Percentiles rank a stretch among this genome's conserved stretches.
Evolutionary conservation across 2,329 filamentous ascomycete species (phyloP).

Genomic region (Pseudocercospora cruenta): DNA sequence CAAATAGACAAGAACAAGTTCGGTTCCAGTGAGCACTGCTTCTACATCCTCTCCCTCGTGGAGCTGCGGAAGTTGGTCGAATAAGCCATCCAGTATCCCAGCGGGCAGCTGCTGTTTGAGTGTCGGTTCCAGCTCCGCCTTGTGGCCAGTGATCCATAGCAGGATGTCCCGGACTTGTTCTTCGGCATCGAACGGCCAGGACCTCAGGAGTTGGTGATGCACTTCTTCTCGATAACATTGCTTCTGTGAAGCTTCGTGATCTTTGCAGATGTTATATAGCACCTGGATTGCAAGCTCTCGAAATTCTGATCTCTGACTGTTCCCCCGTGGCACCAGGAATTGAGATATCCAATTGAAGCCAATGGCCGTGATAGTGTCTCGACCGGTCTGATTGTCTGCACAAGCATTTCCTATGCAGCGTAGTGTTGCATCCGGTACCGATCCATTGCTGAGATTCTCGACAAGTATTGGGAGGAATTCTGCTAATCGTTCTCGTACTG

Average conservation of each 20-base stretch:
- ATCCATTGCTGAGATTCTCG: conserved; percentile 6
- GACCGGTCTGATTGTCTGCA: conserved; percentile 35
- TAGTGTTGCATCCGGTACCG: conserved; percentile 24
- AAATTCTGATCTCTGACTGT: conserved; percentile 6
- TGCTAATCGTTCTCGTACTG: conserved; percentile 22
- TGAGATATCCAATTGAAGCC: conserved; percentile 25
- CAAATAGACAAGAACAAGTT: conserved; percentile 32
- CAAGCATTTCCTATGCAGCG: conserved; percentile 40
- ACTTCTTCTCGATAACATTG: conserved; percentile 28
- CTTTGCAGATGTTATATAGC: conserved; percentile 50
- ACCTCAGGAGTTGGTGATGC: conserved; percentile 21
- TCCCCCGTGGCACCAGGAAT: conserved; percentile 17
- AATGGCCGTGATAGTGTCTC: conserved; percentile 33
- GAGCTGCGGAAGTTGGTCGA: conserved; percentile 21
- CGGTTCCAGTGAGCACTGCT: conserved; percentile 29
- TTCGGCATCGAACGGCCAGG: background rate
- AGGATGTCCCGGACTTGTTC: background rate
- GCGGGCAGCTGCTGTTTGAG: conserved; percentile 15
- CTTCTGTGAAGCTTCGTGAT: conserved; percentile 32
- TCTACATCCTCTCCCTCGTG: conserved; percentile 24
- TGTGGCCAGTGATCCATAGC: conserved; percentile 35
- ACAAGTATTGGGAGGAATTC: background rate
- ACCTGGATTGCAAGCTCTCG: conserved; percentile 41
- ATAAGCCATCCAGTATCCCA: conserved; percentile 17
- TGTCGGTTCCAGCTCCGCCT: conserved; percentile 16